Evolutionary conservation across 1,284 basidiomycete species (phyloP), one percentile per base, ranked within the genome.

Genomic region (Puccinia triticina): DNA sequence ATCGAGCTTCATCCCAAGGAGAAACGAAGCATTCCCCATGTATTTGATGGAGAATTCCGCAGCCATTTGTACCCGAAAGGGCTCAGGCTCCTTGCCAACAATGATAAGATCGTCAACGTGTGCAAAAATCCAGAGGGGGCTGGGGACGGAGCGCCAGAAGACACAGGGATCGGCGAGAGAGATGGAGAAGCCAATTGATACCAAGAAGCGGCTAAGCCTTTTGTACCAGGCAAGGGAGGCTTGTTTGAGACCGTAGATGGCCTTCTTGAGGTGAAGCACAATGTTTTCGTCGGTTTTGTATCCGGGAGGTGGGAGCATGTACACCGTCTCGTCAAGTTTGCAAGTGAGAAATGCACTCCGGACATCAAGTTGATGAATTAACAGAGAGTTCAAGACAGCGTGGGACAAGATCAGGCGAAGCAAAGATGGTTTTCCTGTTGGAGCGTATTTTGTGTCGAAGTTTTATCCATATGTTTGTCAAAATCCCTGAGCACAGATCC

Each of bases 401-500:
- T 55, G 26, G 32, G 73, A 75, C 5, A 75, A 8, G 29, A 57
- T 50, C 11, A 59, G 5, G n/a, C 50, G 14, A 23, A 75, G 50
- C n/a, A n/a, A n/a, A n/a, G n/a, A n/a, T n/a, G n/a, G n/a, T n/a
- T n/a, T n/a, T n/a, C n/a, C n/a, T n/a, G 73, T 75, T 2, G 50
- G 73, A 10, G 73, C 34, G 32, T 57, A 75, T 5, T 32, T 57
- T 16, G 10, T 21, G 26, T 55, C 34, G 26, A 57, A 75, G 50
- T 75, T 57, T 2, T 57, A 21, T 5, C 73, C 73, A 37, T 75
- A 32, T 32, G 32, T 75, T 23, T 75, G 50, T 11, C 55, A 21
- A 32, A 75, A 75, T 57, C 73, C 73, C 34, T 75, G 73, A 21
- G 73, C 55, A n/a, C 73, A 75, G 26, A 75, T 37, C 29, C 50